Percentiles rank a stretch among this genome's conserved stretches.
Conservation (phyloP, 73 alveolate genomes). For the Loxodes magnus region DNA sequence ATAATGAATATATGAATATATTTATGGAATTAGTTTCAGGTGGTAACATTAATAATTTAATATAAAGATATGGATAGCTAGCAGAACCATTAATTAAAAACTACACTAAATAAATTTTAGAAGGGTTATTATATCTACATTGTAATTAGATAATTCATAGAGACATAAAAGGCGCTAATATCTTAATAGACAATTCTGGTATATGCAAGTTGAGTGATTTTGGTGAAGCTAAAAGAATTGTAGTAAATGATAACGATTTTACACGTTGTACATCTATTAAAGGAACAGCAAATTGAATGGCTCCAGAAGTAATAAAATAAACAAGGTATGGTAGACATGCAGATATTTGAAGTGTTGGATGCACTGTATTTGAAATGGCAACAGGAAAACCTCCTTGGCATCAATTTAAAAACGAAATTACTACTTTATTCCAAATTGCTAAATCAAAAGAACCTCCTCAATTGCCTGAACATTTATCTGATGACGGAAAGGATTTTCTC, state of each 20-base stretch:
- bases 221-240: constrained; percentile 48
- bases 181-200: constrained; percentile 50
- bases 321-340: constrained; percentile 62
- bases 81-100: constrained; percentile 42
- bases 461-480: constrained; percentile 14
- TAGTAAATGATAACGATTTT: not conserved
- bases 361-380: constrained; percentile 86
- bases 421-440: constrained; percentile 13
- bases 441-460: constrained; percentile 20
- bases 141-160: constrained; percentile 68
- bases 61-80: constrained; percentile 48
- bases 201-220: constrained; percentile 59
- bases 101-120: constrained; percentile 53
- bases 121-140: constrained; percentile 82
- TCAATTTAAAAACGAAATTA: constrained; percentile 13
- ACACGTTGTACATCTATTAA: constrained; percentile 57
- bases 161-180: constrained; percentile 94
- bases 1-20: constrained; percentile 43
- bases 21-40: constrained; percentile 66
- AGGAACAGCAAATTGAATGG: constrained; percentile 95
- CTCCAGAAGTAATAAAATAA: constrained; percentile 88
- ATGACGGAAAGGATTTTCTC: constrained; percentile 15
- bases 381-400: constrained; percentile 83
- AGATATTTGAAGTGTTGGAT: constrained; percentile 93
- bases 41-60: constrained; percentile 49